phyloP scores from a whole-genome alignment of 1,284 basidiomycete species.

The Sporisorium iseilematis-ciliati region DNA sequence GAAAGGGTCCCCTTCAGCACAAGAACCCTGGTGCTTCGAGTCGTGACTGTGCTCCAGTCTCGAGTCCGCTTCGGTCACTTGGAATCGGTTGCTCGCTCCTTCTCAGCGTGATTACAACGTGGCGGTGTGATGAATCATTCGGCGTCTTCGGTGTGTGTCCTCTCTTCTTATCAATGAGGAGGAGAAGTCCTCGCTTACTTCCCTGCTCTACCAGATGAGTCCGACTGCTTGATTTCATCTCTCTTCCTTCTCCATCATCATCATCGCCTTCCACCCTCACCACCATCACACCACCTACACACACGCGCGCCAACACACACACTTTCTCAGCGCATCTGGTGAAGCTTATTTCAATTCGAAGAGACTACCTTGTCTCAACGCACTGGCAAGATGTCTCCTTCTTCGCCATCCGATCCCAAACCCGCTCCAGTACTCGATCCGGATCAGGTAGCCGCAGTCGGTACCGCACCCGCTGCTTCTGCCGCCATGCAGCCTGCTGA shows the following conservation, averaged over 20 bases:
- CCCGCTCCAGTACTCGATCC: conserved; percentile 42
- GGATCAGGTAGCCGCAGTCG: conserved; percentile 45
- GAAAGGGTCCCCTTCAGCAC: too few relatives aligned
- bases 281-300: background rate
- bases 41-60: too few relatives aligned
- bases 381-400: conserved; percentile 19
- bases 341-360: background rate
- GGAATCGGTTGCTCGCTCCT: too few relatives aligned
- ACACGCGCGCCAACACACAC: background rate
- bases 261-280: background rate
- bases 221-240: background rate
- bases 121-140: conserved; percentile 24
- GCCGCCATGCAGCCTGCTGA: conserved; percentile 29
- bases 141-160: conserved; percentile 2
- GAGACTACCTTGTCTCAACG: conserved; percentile 4
- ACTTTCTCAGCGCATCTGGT: background rate
- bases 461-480: conserved; percentile 11
- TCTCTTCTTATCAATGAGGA: background rate
- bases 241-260: conserved; percentile 3
- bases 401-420: conserved; percentile 10
- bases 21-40: too few relatives aligned
- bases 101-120: conserved; percentile 12
- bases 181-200: background rate
- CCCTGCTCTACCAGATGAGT: background rate
- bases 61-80: too few relatives aligned